Evolutionary conservation across 306 rosid species (phyloP), one percentile per base, ranked within the genome.

Genomic region (Biancaea sappan): DNA sequence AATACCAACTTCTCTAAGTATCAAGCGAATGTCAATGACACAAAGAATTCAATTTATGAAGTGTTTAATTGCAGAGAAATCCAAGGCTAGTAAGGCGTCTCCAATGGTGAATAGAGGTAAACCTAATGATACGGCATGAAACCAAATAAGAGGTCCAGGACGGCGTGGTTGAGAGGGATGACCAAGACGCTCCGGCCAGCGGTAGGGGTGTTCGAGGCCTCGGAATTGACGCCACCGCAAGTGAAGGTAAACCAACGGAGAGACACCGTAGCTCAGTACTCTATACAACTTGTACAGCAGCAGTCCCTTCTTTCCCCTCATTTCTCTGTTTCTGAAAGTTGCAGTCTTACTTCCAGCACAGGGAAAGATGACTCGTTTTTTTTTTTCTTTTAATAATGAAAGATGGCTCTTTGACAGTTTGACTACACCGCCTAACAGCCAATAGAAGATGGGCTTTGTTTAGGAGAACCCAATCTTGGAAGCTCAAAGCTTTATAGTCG

Each of bases 51-150:
- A 31, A 13, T 7, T 16, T 29, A 16, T 15, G 22, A 22, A 6
- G 22, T 16, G 35, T 32, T 60, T 16, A 41, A 31, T 31, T 3
- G 13, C n/a, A 31, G 14, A 59, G 25, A 32, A 34, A 26, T 18
- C 1, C 1, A 38, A 32, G 44, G 66, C 3, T 10, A 16, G 22
- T 47, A 5, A 60, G 34, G 63, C 38, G 9, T 57, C 38, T 28
- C 11, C 37, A 56, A 14, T 34, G 10, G 15, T 16, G 41, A 31
- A 31, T 31, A 59, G 43, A 73, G 10, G n/a, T 4, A 15, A 72
- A 86, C 91, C 94, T 81, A 91, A 75, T 9, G 98, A 91, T 44
- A 94, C 97, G 75, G 98, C 98, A 76, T 94, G 97, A 79, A 94
- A 85, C 97, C 97, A 94, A 37, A 94, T 68, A 35, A 94, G 94